Percentiles rank a stretch among this genome's conserved stretches.
Conservation (phyloP, 208 protist species). For the Leishmania major region DNA sequence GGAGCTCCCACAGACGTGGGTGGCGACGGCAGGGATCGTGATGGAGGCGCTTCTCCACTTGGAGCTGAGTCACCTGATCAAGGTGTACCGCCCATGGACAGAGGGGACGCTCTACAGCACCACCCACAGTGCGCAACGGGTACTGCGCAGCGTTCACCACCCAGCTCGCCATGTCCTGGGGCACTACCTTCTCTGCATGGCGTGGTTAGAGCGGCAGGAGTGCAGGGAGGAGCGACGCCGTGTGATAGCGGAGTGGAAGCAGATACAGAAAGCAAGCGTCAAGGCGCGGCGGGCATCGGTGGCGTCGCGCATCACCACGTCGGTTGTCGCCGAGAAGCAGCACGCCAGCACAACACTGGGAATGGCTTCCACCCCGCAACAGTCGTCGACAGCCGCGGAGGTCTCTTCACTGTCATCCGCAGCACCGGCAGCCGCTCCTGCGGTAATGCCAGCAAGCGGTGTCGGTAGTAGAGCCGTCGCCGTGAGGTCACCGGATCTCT, state of each 20-base stretch:
- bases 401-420: not conserved
- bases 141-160: conserved; percentile 48
- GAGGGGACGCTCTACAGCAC: conserved; percentile 48
- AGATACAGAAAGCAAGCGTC: not conserved
- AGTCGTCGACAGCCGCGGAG: not conserved
- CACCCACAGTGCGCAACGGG: conserved; percentile 34
- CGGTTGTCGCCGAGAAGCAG: not conserved
- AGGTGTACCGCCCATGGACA: conserved; percentile 49
- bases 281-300: not conserved
- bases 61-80: conserved; percentile 53
- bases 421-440: not conserved
- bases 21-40: conserved; percentile 41
- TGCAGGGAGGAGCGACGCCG: conserved; percentile 4
- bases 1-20: conserved; percentile 39
- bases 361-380: not conserved
- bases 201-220: conserved; percentile 33
- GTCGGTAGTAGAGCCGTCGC: not conserved
- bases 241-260: not conserved
- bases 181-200: conserved; percentile 28
- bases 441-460: not conserved
- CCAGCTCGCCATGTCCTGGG: conserved; percentile 35
- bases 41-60: conserved; percentile 75
- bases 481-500: not conserved
- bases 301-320: not conserved
- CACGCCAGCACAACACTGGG: not conserved